These are phyloP conservation scores for Fraxinus xanthoxyloides DNA, from an alignment of 305 asterid genomes.

Conservation along the genomic window DNA sequence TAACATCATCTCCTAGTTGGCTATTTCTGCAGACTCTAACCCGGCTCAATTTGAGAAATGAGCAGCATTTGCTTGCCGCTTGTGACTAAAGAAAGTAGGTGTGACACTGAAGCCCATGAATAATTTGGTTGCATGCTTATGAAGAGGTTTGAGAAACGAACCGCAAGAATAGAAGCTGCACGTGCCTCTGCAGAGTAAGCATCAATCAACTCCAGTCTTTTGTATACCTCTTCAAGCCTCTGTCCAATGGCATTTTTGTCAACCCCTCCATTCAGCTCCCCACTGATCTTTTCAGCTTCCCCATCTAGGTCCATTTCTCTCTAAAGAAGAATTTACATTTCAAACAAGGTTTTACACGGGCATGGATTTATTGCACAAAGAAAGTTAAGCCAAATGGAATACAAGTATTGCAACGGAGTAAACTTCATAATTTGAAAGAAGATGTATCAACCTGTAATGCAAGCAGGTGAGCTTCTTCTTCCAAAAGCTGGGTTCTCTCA, in stretches of 20 bases:
- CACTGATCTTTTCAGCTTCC: conserved; percentile 50
- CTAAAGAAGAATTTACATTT: conserved; percentile 37
- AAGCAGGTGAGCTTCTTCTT: conserved; percentile 78
- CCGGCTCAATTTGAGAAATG: neutral
- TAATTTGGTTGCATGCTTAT: conserved; percentile 13
- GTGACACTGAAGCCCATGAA: conserved; percentile 8
- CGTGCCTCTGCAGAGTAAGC: conserved; percentile 97
- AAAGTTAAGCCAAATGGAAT: conserved; percentile 22
- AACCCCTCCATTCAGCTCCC: conserved; percentile 38
- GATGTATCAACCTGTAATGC: conserved; percentile 63
- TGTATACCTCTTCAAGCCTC: conserved; percentile 84
- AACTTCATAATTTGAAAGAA: conserved; percentile 20
- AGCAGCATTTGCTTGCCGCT: neutral
- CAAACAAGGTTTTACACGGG: neutral
- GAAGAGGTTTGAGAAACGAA: conserved; percentile 40
- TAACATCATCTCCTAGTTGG: neutral
- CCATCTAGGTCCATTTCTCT: conserved; percentile 54
- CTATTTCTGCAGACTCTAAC: neutral
- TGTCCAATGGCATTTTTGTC: conserved; percentile 59
- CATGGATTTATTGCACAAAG: conserved; percentile 13
- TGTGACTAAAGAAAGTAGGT: neutral
- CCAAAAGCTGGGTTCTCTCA: conserved; percentile 81
- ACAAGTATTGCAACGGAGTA: conserved; percentile 16
- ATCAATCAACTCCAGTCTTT: conserved; percentile 90
- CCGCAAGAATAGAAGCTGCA: conserved; percentile 98